A percentile compares a stretch with the other conserved stretches of the same genome.
Evolutionary conservation across 2,329 filamentous ascomycete species (phyloP).

Genomic region (Metarhizium brunneum): DNA sequence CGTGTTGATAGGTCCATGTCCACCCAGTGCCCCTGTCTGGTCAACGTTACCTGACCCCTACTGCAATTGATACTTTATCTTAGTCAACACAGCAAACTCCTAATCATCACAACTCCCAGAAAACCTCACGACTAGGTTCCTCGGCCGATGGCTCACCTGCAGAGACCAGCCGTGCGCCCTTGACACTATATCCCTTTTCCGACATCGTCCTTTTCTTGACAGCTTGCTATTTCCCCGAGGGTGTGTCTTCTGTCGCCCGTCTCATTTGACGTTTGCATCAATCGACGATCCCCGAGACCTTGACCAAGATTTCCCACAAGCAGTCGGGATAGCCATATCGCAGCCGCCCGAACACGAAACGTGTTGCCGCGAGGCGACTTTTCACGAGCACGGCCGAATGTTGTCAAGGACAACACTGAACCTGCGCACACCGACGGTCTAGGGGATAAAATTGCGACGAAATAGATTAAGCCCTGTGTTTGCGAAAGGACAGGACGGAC

Average conservation of each 20-base stretch:
- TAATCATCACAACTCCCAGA: background rate
- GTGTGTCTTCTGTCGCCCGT: background rate
- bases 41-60: no score
- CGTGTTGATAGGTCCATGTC: no score
- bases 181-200: background rate
- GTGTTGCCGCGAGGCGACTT: background rate
- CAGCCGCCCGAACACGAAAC: background rate
- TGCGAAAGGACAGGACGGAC: background rate
- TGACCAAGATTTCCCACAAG: background rate
- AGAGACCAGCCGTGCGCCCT: background rate
- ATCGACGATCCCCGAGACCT: background rate
- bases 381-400: background rate
- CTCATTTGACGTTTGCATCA: background rate
- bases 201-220: background rate
- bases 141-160: background rate
- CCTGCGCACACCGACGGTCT: background rate
- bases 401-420: background rate
- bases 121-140: background rate
- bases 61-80: no score
- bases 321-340: background rate
- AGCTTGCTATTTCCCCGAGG: background rate
- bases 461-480: background rate
- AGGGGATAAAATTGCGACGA: background rate
- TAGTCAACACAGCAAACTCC: background rate
- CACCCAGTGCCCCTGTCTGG: no score